Percentiles rank a stretch among this genome's conserved stretches.
Evolutionary conservation across 2,329 filamentous ascomycete genomes (phyloP).

Genomic region (Sodiomyces alkalinus): DNA sequence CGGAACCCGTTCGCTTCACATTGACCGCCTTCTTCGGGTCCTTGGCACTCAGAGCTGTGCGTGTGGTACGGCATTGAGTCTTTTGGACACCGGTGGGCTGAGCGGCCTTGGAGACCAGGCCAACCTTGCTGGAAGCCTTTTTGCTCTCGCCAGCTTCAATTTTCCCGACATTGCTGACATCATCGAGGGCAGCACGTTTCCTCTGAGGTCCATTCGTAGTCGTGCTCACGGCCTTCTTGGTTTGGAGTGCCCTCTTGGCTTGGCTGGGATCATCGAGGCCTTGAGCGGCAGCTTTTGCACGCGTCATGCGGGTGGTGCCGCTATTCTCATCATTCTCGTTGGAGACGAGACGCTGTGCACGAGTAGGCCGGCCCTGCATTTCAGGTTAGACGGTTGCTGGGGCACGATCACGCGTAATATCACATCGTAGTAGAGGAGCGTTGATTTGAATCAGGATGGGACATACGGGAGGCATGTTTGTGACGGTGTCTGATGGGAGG

Average conservation of each 20-base stretch:
- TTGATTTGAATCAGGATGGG: too few species aligned
- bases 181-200: conserved; percentile 75
- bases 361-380: conserved; percentile 55
- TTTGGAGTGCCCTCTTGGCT: conserved; percentile 46
- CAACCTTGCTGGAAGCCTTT: conserved; percentile 53
- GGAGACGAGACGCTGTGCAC: conserved; percentile 54
- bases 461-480: conserved; percentile 24
- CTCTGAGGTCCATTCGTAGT: conserved; percentile 35
- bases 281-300: conserved; percentile 77
- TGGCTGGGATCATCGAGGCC: conserved; percentile 45
- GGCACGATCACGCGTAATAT: not conserved
- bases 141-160: conserved; percentile 56
- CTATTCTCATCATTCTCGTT: conserved; percentile 95
- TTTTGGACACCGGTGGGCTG: conserved; percentile 77
- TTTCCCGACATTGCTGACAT: conserved; percentile 92
- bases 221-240: conserved; percentile 48
- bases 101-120: conserved; percentile 64
- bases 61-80: conserved; percentile 36
- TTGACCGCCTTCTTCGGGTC: conserved; percentile 51
- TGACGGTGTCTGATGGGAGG: not conserved
- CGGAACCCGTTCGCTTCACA: conserved; percentile 57
- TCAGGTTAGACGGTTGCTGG: conserved; percentile 6
- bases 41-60: conserved; percentile 50
- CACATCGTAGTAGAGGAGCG: too few species aligned
- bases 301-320: conserved; percentile 68